Base-by-base conservation (phyloP, 345 rosid genomes). In the Geranium brycei region DNA sequence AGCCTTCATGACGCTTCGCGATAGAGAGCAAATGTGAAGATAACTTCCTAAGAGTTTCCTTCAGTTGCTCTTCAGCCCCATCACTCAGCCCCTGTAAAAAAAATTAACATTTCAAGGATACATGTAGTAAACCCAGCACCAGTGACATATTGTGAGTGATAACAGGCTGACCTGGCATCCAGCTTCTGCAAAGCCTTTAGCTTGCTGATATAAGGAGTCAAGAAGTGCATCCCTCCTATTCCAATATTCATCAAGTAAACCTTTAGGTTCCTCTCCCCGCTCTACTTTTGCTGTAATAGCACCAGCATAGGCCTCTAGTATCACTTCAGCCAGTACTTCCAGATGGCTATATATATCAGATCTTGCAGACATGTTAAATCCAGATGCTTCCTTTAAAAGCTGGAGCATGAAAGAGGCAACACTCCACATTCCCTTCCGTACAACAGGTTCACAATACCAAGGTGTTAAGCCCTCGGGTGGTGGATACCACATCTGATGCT, bases 401-500 rank as follows among this genome's bases (percentile, higher is more conserved):
- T 70, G 87, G 74, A 84, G 87, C 92, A 91, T 76, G 77, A 79
- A 80, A 66, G 87, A 87, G 31, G 92, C 85, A 69, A 85, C 68
- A 68, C 80, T 79, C 96, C 96, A 90, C 71, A 90, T 58, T 57
- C 99, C 96, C 71, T 87, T 84, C 63, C 96, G 82, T 59, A 90
- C 89, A 58, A 78, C 64, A 69, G 75, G 69, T 73, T 73, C 85
- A 70, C 81, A 90, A 70, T 78, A 82, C 95, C 95, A 93, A 70
- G 89, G 88, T 58, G 82, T 75, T 76, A 91, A 81, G 62, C 96
- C 91, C 76, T 91, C 89, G 58, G 82, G 89, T 66, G 92, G 87
- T 60, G 97, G 99, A 72, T 88, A 91, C 97, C 97, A 95, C 74
- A 91, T 77, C 62, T 85, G 82, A 74, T 85, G 84, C 75, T 87